Conservation (phyloP, 148 eudicot species). For the Pouteria glomerata region DNA sequence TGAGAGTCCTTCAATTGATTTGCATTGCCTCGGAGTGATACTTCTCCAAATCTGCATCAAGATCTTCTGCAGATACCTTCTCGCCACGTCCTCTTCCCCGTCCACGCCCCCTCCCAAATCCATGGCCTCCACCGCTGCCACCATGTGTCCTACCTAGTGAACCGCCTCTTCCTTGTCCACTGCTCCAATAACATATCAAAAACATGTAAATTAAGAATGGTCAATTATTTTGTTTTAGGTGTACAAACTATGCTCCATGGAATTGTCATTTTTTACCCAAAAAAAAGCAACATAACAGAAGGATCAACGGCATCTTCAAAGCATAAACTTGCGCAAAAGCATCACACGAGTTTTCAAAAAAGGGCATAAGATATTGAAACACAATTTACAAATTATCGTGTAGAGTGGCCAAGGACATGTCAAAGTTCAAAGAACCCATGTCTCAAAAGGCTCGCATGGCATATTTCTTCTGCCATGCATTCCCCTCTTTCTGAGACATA, state of each 20-base stretch:
- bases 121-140: slow-evolving; percentile 37
- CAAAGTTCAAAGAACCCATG: not conserved
- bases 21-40: slow-evolving; percentile 76
- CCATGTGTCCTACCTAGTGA: slow-evolving; percentile 44
- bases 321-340: not conserved
- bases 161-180: slow-evolving; percentile 76
- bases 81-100: slow-evolving; percentile 58
- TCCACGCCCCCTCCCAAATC: slow-evolving; percentile 59
- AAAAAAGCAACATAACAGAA: not conserved
- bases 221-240: not conserved
- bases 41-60: slow-evolving; percentile 93
- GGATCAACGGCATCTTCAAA: not conserved
- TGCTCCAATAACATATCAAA: slow-evolving; percentile 20
- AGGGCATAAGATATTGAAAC: not conserved
- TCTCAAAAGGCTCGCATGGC: not conserved
- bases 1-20: slow-evolving; percentile 26
- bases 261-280: not conserved
- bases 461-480: not conserved
- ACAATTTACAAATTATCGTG: not conserved
- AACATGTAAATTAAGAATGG: not conserved
- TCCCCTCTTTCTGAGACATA: too few relatives aligned
- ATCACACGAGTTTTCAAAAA: not conserved
- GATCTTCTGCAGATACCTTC: slow-evolving; percentile 78
- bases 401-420: not conserved
- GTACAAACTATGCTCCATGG: not conserved